These are phyloP conservation scores for Leersia perrieri DNA, from an alignment of 176 grass and related monocot species.

Conservation along the genomic window DNA sequence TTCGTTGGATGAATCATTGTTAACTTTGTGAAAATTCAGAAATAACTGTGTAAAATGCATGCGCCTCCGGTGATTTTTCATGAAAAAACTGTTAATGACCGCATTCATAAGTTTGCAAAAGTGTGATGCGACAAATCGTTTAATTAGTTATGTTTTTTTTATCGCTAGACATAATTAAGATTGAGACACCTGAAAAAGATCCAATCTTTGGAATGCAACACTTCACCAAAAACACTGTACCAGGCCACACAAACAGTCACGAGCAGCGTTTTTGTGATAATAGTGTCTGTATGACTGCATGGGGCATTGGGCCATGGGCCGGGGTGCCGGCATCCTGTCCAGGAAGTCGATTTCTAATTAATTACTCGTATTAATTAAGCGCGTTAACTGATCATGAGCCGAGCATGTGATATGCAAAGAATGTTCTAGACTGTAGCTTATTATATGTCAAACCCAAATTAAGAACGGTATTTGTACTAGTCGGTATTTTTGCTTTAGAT, in stretches of 20 bases:
- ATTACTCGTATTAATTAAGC: background rate
- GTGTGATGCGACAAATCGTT: background rate
- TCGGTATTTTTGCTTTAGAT: background rate
- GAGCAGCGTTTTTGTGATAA: background rate
- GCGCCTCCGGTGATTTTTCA: background rate
- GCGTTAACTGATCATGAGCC: background rate
- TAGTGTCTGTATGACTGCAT: background rate
- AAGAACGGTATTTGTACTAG: too few relatives aligned
- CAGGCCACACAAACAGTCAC: background rate
- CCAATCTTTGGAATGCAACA: background rate
- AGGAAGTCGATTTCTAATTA: background rate
- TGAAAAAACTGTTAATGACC: background rate
- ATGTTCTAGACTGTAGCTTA: background rate
- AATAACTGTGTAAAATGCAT: background rate
- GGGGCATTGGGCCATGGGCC: too few relatives aligned
- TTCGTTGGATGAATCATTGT: background rate
- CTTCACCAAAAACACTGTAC: background rate
- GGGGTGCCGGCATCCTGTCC: background rate
- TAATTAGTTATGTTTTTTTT: background rate
- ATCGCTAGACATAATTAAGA: background rate
- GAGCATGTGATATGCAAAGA: background rate
- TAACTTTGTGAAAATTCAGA: background rate
- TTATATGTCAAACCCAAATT: background rate
- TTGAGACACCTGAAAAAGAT: background rate
- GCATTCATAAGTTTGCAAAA: background rate